These are phyloP conservation scores for Hypomyces perniciosus DNA, from an alignment of 2,329 filamentous ascomycete genomes.

Conservation along the genomic window DNA sequence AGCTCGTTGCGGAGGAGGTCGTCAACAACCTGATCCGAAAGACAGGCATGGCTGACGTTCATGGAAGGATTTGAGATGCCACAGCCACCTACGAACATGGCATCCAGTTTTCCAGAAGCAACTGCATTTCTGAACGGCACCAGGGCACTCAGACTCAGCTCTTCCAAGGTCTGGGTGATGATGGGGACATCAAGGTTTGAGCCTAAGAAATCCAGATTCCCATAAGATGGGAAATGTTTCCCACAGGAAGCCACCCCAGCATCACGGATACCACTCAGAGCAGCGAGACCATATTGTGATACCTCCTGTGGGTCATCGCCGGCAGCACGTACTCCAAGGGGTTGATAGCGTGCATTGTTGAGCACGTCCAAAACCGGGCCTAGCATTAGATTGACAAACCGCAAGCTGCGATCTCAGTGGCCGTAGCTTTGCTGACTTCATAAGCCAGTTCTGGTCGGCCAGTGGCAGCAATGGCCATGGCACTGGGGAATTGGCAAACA, in stretches of 20 bases:
- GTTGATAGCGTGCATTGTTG: conserved; percentile 87
- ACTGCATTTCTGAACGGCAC: conserved; percentile 91
- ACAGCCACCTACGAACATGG: conserved; percentile 93
- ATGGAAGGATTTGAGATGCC: conserved; percentile 87
- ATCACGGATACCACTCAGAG: conserved; percentile 88
- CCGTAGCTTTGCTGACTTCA: conserved; percentile 86
- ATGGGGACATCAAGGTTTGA: conserved; percentile 89
- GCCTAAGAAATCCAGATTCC: conserved; percentile 87
- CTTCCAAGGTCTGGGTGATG: conserved; percentile 90
- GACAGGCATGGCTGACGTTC: conserved; percentile 91
- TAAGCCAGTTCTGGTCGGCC: conserved; percentile 80
- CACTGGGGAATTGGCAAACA: conserved; percentile 92
- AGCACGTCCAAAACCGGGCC: conserved; percentile 90
- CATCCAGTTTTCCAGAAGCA: conserved; percentile 71
- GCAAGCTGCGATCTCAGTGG: conserved; percentile 84
- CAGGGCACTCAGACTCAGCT: conserved; percentile 83
- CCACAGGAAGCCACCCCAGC: conserved; percentile 84
- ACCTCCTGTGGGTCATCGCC: conserved; percentile 95
- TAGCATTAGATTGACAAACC: conserved; percentile 94
- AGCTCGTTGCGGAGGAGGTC: conserved; percentile 83
- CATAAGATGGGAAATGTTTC: conserved; percentile 95
- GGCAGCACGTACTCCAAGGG: conserved; percentile 79
- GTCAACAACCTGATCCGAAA: conserved; percentile 90
- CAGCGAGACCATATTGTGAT: conserved; percentile 84
- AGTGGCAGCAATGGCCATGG: conserved; percentile 94